Evolutionary conservation across 176 grass and related monocot genomes (phyloP).

Genomic region (Olyra latifolia): DNA sequence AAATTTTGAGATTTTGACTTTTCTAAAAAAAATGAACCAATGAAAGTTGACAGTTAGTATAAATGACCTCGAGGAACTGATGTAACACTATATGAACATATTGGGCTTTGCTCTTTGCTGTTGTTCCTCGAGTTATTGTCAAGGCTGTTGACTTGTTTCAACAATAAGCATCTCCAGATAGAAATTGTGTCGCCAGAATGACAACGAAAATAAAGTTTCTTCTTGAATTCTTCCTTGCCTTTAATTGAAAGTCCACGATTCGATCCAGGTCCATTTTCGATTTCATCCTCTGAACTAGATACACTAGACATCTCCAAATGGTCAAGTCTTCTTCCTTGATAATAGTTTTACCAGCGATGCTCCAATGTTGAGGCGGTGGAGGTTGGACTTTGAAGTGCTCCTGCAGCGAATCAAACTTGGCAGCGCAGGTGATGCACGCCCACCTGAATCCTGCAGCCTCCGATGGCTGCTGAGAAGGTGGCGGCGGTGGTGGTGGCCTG

Average conservation of each 20-base stretch:
- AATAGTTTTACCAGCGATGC: slow-evolving; percentile 76
- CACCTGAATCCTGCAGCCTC: slow-evolving; percentile 51
- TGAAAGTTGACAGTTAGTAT: not conserved
- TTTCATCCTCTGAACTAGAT: slow-evolving; percentile 89
- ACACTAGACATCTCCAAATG: slow-evolving; percentile 91
- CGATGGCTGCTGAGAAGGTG: slow-evolving; percentile 26
- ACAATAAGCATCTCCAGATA: slow-evolving; percentile 64
- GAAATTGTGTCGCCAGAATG: slow-evolving; percentile 61
- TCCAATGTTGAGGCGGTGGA: slow-evolving; percentile 78
- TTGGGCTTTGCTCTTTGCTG: not conserved
- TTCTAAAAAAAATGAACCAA: not conserved
- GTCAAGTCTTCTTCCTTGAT: slow-evolving; percentile 88
- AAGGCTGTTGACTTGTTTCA: too few relatives aligned
- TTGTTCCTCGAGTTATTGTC: not conserved
- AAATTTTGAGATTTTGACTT: not conserved
- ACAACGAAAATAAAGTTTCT: slow-evolving; percentile 66
- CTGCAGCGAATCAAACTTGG: slow-evolving; percentile 79
- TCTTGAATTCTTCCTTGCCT: slow-evolving; percentile 69
- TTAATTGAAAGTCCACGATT: slow-evolving; percentile 38
- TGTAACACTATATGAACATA: not conserved
- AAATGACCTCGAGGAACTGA: slow-evolving; percentile 10
- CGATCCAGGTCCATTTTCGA: slow-evolving; percentile 51
- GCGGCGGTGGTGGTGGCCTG: too few relatives aligned
- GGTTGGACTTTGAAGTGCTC: slow-evolving; percentile 95
- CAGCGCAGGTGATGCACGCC: slow-evolving; percentile 80